Base-by-base conservation (phyloP, 2,329 filamentous ascomycete genomes). In the Fusarium tricinctum region DNA sequence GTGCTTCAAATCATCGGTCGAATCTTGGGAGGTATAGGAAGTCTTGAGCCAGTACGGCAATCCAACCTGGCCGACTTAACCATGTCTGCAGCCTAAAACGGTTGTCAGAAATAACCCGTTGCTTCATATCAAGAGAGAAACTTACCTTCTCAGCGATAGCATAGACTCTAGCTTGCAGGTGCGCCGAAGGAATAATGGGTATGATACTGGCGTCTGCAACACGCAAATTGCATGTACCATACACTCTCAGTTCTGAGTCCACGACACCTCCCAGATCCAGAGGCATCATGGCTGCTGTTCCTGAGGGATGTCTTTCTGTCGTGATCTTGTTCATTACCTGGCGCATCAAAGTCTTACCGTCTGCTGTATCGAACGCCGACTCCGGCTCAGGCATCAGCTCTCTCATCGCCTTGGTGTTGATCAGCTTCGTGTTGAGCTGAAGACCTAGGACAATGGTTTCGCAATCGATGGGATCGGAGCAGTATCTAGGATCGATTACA, bases 141-240 rank as follows among this genome's bases (percentile, higher is more conserved):
- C 45, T 45, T 10, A 50, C 65, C 28, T 66, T 74, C 52, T 76
- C 73, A 7, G 77, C 78, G 22, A 79, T 74, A 43, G 76, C 74
- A 51, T 78, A 79, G 10, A 78, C 73, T 12, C 74, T 74, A 15
- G 74, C 72, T 52, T 75, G 73, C 19, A 74, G 60, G 57, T 78
- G 75, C 2, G 69, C 70, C 6, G 74, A 71, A 8, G 58, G 64
- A n/a, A 66, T 49, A 17, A 76, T 26, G 12, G 74, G 74, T 39
- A 76, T 72, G 53, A 76, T 43, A 12, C 69, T 71, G 0, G 74
- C 73, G 23, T 75, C 73, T 6, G 68, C 68, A 20, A 76, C 59
- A 22, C 73, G 71, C n/a, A 76, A 53, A 3, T 66, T 65, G 3
- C 63, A 58, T 4, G 73, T 67, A 14, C 75, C 74, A 28, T 75